phyloP scores from a whole-genome alignment of 352 stramenopile genomes.

The Pythium pyrilobum region DNA sequence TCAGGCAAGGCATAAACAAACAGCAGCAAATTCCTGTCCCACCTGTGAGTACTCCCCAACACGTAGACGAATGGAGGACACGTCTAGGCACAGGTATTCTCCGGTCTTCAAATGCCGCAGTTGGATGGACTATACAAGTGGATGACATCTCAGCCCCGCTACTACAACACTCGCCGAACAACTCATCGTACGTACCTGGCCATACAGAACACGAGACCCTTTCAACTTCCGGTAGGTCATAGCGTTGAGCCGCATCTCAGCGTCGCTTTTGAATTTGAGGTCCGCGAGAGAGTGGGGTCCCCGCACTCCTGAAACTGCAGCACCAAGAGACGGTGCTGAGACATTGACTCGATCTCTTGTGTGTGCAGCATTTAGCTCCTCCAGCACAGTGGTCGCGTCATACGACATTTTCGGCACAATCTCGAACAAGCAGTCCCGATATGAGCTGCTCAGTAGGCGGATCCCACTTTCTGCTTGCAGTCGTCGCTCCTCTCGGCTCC shows the following conservation, averaged over 20 bases:
- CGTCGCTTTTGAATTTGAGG: constrained; percentile 65
- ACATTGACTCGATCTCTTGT: not conserved
- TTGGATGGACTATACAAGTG: constrained; percentile 38
- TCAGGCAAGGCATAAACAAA: too few relatives aligned
- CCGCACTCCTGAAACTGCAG: too few relatives aligned
- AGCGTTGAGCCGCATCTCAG: constrained; percentile 56
- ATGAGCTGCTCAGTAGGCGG: constrained; percentile 41
- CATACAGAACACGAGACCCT: constrained; percentile 56
- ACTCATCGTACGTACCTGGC: constrained; percentile 32
- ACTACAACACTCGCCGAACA: not conserved
- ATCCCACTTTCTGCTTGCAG: constrained; percentile 32
- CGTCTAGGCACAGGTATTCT: constrained; percentile 49
- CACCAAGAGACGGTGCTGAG: too few relatives aligned
- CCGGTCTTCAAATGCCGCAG: constrained; percentile 57
- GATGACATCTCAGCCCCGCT: not conserved
- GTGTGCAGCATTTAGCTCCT: constrained; percentile 8
- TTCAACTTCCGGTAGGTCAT: constrained; percentile 68
- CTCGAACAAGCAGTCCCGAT: constrained; percentile 67
- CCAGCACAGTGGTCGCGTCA: constrained; percentile 45
- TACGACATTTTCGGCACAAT: constrained; percentile 74
- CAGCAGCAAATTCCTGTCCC: too few relatives aligned
- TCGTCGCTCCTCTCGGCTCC: constrained; percentile 35
- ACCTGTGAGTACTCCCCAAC: constrained; percentile 50
- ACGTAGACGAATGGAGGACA: constrained; percentile 36
- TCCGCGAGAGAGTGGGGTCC: constrained; percentile 28